Evolutionary conservation across 1,139 yeast genomes (phyloP).

Genomic region (Geotrichum macrosporum): DNA sequence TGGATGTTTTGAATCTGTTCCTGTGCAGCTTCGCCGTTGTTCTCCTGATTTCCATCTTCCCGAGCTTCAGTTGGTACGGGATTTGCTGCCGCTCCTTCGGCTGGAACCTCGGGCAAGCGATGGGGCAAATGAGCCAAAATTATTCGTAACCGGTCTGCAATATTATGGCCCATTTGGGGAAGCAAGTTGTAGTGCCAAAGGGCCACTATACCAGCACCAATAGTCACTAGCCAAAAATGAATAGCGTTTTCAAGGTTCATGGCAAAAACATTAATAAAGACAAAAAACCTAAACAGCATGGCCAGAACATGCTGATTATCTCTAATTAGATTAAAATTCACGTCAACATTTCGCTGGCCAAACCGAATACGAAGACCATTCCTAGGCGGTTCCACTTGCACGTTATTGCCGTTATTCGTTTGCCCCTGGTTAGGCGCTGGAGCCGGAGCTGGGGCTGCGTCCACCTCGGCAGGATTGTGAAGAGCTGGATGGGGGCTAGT

Average conservation of each 20-base stretch:
- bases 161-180: constrained; percentile 3
- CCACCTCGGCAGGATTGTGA: no score
- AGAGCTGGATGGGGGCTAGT: constrained; percentile 1
- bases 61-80: neutral
- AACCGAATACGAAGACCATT: constrained; percentile 11
- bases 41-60: neutral
- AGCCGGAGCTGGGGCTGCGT: no score
- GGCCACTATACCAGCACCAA: neutral
- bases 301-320: constrained; percentile 7
- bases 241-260: constrained; percentile 6
- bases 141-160: neutral
- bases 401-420: constrained; percentile 1
- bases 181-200: constrained; percentile 12
- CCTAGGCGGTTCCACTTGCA: neutral
- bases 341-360: constrained; percentile 8
- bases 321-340: constrained; percentile 1
- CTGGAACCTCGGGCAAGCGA: constrained; percentile 12
- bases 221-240: constrained; percentile 6
- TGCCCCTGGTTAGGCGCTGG: constrained; percentile 2
- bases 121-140: constrained; percentile 9
- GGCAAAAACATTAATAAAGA: constrained; percentile 14
- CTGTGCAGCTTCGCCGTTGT: constrained; percentile 1
- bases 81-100: neutral
- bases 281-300: constrained; percentile 5
- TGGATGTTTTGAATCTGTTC: constrained; percentile 4